These are phyloP conservation scores for Vitis hybrid DNA, from an alignment of 177 flowering plant species.

Conservation along the genomic window DNA sequence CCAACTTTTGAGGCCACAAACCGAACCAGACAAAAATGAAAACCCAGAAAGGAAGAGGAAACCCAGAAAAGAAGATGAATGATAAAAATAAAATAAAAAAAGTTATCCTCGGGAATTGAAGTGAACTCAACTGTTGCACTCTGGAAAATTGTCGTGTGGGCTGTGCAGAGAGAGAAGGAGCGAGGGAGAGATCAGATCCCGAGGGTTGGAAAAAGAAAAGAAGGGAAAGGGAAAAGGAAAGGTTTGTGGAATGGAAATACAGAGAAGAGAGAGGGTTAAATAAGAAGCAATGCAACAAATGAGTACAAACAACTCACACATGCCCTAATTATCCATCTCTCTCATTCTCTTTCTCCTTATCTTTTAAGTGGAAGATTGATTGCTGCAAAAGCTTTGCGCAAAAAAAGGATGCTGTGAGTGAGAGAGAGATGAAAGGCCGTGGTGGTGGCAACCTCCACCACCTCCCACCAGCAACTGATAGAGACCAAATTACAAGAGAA, in stretches of 20 bases:
- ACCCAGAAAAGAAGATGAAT: background rate
- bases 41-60: conserved; percentile 6
- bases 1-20: conserved; percentile 4
- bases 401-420: conserved; percentile 19
- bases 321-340: conserved; percentile 33
- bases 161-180: conserved; percentile 5
- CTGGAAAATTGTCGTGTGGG: conserved; percentile 4
- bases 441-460: conserved; percentile 27
- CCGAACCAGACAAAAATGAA: conserved; percentile 22
- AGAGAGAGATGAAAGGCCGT: conserved; percentile 10
- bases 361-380: conserved; percentile 40
- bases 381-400: conserved; percentile 56
- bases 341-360: conserved; percentile 20
- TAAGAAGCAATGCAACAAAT: conserved; percentile 22
- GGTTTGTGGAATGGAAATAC: conserved; percentile 21
- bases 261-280: conserved; percentile 29
- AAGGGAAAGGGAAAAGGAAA: background rate
- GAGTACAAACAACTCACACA: conserved; percentile 13
- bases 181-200: conserved; percentile 47
- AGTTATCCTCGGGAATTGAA: conserved; percentile 53
- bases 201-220: conserved; percentile 20
- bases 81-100: conserved; percentile 2
- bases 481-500: conserved; percentile 25
- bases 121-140: conserved; percentile 1
- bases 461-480: conserved; percentile 51